Evolutionary conservation across 2,329 filamentous ascomycete genomes (phyloP), one percentile per base, ranked within the genome.

Genomic region (Diaporthe velutina): DNA sequence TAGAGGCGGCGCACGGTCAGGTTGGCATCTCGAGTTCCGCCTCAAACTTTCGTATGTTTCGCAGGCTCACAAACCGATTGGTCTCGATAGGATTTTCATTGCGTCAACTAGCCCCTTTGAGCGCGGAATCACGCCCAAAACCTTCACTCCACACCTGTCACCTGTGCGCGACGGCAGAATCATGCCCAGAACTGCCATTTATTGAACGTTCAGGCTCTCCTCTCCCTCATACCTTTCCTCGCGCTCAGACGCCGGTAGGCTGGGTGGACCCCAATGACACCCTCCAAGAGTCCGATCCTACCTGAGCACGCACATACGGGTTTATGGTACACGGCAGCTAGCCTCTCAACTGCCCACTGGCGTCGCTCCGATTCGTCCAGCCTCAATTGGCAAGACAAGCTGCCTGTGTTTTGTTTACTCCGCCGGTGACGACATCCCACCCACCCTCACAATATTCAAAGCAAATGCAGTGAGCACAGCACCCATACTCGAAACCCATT

Each of bases 41-140:
- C 30, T 67, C 64, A 67, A 67, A 67, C 45, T 67, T 67, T 67
- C 45, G 45, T 52, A 64, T 64, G 45, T 67, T 28, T 67, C 30
- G 64, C 45, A 52, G 45, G 45, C 9, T 52, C 64, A 67, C 22
- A 10, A 50, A 67, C 64, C 64, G 64, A 67, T 67, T 67, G 64
- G 64, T 67, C 64, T 67, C 64, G 25, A 38, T 67, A 52, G 22
- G 15, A 52, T 67, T 67, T 52, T 22, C 22, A 67, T 67, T 67
- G 64, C 45, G 64, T 67, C 64, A 67, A 67, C 45, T 67, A 67
- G 33, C 45, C 64, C 45, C 64, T 67, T 67, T 52, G 64, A 67
- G 64, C 64, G 64, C 64, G 30, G 15, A 52, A 38, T 50, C 64
- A 38, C 45, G 45, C 64, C 45, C 64, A 67, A 67, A 67, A 67